Conservation (phyloP, 2,329 filamentous ascomycete genomes). For the Neofusicoccum sp. region DNA sequence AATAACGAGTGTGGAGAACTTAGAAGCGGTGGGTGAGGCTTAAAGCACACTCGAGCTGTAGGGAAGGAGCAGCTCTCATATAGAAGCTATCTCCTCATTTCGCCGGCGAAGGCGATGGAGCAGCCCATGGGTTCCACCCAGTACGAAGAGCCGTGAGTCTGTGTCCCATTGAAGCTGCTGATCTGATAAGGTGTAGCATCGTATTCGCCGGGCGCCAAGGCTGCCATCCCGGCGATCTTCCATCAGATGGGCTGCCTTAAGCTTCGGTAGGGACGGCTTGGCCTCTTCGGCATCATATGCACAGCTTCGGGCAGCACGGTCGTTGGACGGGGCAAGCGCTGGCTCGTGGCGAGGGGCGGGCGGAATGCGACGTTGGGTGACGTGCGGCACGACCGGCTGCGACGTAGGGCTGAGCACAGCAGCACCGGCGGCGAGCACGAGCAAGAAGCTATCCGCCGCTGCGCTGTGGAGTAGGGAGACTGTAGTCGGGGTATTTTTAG, state of each 20-base stretch:
- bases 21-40: background rate
- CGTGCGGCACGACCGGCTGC: background rate
- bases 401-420: background rate
- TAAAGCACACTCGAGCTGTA: background rate
- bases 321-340: background rate
- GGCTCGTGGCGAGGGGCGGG: background rate
- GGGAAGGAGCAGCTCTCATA: background rate
- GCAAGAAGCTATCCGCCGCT: background rate
- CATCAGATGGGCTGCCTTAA: background rate
- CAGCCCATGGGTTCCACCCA: background rate
- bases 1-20: background rate
- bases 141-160: background rate
- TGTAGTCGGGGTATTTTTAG: too few species aligned
- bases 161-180: background rate
- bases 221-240: background rate
- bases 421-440: background rate
- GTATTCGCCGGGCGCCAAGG: background rate
- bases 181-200: constrained; percentile 9
- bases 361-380: background rate
- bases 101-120: background rate
- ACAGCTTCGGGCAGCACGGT: background rate
- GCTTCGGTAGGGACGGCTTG: background rate
- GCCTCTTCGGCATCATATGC: background rate
- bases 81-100: background rate
- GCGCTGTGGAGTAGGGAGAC: too few species aligned